Evolutionary conservation across 2,329 filamentous ascomycete species (phyloP), one percentile per base, ranked within the genome.

Genomic region (Penicillium thymicola): DNA sequence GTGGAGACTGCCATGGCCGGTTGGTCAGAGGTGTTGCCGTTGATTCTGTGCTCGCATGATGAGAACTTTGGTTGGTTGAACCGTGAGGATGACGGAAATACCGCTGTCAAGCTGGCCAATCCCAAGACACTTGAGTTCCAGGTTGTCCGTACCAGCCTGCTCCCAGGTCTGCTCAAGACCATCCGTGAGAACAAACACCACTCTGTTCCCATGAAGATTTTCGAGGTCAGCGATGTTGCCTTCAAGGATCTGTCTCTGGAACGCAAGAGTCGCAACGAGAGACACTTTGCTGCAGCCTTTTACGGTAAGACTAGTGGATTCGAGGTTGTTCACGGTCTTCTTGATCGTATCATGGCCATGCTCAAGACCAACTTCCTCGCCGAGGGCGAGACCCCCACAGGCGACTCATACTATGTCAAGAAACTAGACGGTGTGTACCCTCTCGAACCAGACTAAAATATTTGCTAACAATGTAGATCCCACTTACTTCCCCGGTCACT

Each of bases 1-100:
- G 79, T 87, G 53, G 94, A 99, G 75, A 85, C 89, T 49, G 93
- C 92, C 53, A 94, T 96, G 85, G 89, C 93, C 6, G 94, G 94
- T 58, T 99, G 94, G 94, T 88, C 86, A 54, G 94, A 99, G 79
- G 93, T 96, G 54, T 88, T 99, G 84, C 93, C 94, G 27, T 82
- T 99, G 28, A 97, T 96, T 65, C 85, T 99, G 54, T 99, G 94
- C 82, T 96, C 91, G 44, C 92, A 97, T 74, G 93, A 97, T 70
- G 94, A 99, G 82, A 99, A 99, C 79, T 99, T 97, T 74, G 88
- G 83, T 58, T 97, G 90, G 89, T 81, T 99, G 50, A 96, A 96
- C 78, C 88, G 92, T 70, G 86, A 87, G 70, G 92, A 97, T 65
- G 89, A 96, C 67, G 90, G 90, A 62, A 87, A 83, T 57, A 91